phyloP scores from a whole-genome alignment of 2,329 filamentous ascomycete genomes.

The Neonectria faginata region DNA sequence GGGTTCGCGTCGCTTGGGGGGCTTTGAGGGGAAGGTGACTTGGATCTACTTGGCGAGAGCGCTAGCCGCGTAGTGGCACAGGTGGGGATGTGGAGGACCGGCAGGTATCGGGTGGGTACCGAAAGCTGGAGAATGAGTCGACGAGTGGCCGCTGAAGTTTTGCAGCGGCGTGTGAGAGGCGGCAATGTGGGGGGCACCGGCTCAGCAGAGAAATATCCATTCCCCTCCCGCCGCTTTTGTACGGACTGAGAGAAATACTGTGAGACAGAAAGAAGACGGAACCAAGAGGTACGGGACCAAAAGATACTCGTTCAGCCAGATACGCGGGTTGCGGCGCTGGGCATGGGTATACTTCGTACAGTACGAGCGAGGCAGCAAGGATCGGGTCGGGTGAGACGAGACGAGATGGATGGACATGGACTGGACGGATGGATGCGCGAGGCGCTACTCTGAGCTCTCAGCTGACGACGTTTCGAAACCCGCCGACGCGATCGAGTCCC shows the following conservation, averaged over 20 bases:
- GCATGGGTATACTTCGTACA: not conserved
- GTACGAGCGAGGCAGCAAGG: constrained; percentile 7
- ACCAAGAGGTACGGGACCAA: not conserved
- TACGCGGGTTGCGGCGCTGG: not conserved
- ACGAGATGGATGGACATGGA: constrained; percentile 22
- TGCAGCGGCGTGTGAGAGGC: constrained; percentile 12
- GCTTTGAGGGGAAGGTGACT: constrained; percentile 28
- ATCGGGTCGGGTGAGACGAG: constrained; percentile 38
- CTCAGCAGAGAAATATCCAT: too few relatives aligned
- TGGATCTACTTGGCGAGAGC: constrained; percentile 40
- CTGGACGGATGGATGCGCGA: constrained; percentile 19
- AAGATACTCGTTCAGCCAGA: not conserved
- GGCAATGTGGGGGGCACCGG: not conserved
- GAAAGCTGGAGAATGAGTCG: constrained; percentile 17
- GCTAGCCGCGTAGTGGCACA: constrained; percentile 38
- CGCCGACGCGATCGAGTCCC: not conserved
- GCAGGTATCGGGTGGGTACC: constrained; percentile 36
- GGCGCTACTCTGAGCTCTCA: constrained; percentile 41
- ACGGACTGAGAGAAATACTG: too few relatives aligned
- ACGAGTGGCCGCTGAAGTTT: constrained; percentile 22
- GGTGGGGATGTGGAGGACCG: constrained; percentile 31
- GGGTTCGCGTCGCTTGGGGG: too few relatives aligned
- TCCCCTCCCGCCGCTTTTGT: too few relatives aligned
- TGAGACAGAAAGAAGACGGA: too few relatives aligned
- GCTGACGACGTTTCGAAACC: constrained; percentile 34